Evolutionary conservation across 2,329 filamentous ascomycete species (phyloP).

Genomic region (Ceratocystis huliohia): DNA sequence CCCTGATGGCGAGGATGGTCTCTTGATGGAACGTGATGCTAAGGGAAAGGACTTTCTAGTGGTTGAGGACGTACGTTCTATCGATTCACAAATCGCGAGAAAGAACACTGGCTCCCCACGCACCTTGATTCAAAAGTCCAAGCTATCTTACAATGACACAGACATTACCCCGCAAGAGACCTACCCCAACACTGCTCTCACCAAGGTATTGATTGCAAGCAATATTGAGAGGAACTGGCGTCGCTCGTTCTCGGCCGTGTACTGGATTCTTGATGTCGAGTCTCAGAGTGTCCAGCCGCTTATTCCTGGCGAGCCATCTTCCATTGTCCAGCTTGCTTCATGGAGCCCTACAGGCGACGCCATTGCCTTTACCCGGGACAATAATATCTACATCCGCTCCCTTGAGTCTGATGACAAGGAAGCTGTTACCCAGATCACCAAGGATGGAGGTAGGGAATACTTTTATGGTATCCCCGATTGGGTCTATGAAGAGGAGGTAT

Average conservation of each 20-base stretch:
- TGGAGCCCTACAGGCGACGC: constrained; percentile 85
- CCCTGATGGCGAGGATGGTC: constrained; percentile 64
- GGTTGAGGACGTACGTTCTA: constrained; percentile 67
- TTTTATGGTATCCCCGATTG: constrained; percentile 97
- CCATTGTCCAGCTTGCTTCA: constrained; percentile 65
- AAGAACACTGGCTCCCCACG: constrained; percentile 36
- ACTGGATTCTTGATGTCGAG: constrained; percentile 86
- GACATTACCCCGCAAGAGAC: constrained; percentile 46
- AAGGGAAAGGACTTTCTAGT: constrained; percentile 61
- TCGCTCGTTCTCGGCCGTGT: constrained; percentile 73
- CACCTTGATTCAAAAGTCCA: constrained; percentile 59
- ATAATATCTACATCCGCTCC: constrained; percentile 76
- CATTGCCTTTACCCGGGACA: constrained; percentile 76
- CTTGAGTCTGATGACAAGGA: constrained; percentile 27
- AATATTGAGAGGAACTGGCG: constrained; percentile 67
- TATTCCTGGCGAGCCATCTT: constrained; percentile 52
- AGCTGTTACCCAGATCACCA: constrained; percentile 59
- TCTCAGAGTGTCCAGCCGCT: constrained; percentile 66
- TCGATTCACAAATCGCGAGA: constrained; percentile 23
- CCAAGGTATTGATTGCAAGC: constrained; percentile 72
- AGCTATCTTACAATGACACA: constrained; percentile 48
- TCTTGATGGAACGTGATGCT: constrained; percentile 62
- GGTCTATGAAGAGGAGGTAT: constrained; percentile 68
- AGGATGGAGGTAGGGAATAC: constrained; percentile 71
- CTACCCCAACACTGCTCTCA: constrained; percentile 71